Base-by-base conservation (phyloP, 805 yeast genomes). In the Schizosaccharomyces osmophilus region DNA sequence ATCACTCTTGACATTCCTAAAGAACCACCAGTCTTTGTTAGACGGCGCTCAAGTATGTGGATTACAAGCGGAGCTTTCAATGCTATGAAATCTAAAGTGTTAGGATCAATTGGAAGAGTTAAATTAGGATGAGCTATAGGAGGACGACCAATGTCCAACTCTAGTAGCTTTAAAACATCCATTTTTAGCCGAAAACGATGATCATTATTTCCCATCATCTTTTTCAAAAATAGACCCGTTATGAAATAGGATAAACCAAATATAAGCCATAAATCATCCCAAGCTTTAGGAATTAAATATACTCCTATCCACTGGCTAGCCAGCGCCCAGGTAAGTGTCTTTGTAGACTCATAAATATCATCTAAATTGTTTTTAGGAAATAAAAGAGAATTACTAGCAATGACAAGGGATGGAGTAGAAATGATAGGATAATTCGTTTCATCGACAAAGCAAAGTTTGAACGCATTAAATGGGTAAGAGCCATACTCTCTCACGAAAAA, bases 1-100 rank as follows among this genome's bases (percentile, higher is more conserved):
- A 93, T 78, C 0, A 87, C 97, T 64, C 98, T 80, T 2, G 89
- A 81, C 63, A 93, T 74, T 1, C 98, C 98, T 70, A 93, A 85
- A 0, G 95, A 85, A 64, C 89, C 83, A 69, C 94, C 97, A 0
- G 97, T 87, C 69, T 93, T 93, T 0, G 95, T 89, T 95, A 93
- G 87, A 64, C 98, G 77, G 59, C 86, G 79, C 69, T 93, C 97
- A 36, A 93, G 73, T 48, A 90, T 88, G 67, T 80, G 84, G 59
- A 93, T 69, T 1, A 93, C 89, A 61, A 89, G 73, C 0, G 97
- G 96, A 0, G 96, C 83, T 68, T 93, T 93, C 59, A 90, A 72
- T 55, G 77, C 77, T 24, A 90, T 71, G 67, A 90, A 90, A 0
- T 75, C 77, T 5, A 90, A 70, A 66, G 86, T 94, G 22, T 73